A percentile compares a stretch with the other conserved stretches of the same genome.
Evolutionary conservation across 192 early-diverging fungal species (phyloP).

Genomic region (Geranomyces variabilis): DNA sequence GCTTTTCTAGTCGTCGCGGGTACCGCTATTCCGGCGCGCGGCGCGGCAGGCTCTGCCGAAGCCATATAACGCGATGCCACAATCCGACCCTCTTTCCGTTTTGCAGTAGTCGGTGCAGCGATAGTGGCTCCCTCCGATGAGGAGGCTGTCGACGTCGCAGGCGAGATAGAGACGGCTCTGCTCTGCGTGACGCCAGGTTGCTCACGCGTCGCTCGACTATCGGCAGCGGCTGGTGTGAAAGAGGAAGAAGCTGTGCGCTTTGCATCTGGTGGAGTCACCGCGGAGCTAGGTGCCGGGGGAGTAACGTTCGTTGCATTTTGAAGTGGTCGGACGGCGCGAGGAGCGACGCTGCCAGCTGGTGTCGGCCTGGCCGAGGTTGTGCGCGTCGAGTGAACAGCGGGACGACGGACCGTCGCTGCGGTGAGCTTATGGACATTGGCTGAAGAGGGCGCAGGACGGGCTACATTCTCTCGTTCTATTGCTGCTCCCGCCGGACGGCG

Average conservation of each 20-base stretch:
- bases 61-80: conserved; percentile 1
- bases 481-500: too few relatives aligned
- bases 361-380: background rate
- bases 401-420: too few relatives aligned
- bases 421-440: too few relatives aligned
- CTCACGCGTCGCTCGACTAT: background rate
- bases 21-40: too few relatives aligned
- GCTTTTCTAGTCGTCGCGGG: too few relatives aligned
- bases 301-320: background rate
- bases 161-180: background rate
- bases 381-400: background rate
- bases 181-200: background rate
- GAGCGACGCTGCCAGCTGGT: background rate
- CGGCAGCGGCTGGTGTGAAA: background rate
- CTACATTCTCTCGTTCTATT: too few relatives aligned
- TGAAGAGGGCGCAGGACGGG: too few relatives aligned
- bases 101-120: background rate
- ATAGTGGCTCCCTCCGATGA: background rate
- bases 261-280: background rate
- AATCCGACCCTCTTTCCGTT: background rate
- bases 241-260: background rate
- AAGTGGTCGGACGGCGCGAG: background rate
- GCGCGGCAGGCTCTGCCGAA: background rate
- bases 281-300: background rate
- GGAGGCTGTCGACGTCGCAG: background rate